These are phyloP conservation scores for Babesia ovata DNA, from an alignment of 169 alveolate genomes.

Conservation along the genomic window DNA sequence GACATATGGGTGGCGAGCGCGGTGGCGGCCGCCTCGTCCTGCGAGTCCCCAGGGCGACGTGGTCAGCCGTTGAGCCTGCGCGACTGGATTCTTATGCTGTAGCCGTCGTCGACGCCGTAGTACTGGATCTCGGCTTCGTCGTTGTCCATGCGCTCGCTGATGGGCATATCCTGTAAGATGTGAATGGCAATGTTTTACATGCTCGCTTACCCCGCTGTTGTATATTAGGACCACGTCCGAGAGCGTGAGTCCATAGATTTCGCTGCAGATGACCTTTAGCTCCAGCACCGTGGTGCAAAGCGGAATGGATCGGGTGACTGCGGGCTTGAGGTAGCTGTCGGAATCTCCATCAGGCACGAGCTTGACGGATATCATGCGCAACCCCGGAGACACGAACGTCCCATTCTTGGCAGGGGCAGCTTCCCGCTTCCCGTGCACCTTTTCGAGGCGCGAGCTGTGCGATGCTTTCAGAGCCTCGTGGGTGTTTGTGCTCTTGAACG, in stretches of 20 bases:
- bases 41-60: conserved; percentile 8
- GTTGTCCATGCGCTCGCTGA: conserved; percentile 52
- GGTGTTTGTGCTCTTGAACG: background rate
- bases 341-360: conserved; percentile 66
- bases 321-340: conserved; percentile 29
- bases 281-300: conserved; percentile 42
- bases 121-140: conserved; percentile 35
- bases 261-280: conserved; percentile 53
- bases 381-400: background rate
- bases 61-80: background rate
- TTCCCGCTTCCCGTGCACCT: conserved; percentile 41
- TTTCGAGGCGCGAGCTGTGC: conserved; percentile 19
- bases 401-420: background rate
- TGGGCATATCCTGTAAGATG: conserved; percentile 51
- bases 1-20: background rate
- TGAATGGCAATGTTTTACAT: background rate
- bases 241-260: conserved; percentile 19
- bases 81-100: conserved; percentile 46
- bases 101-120: conserved; percentile 58
- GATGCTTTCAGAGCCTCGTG: background rate
- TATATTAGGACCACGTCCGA: conserved; percentile 40
- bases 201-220: conserved; percentile 55
- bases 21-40: background rate
- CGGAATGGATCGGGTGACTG: conserved; percentile 26
- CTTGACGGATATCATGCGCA: conserved; percentile 13